Evolutionary conservation across 2,329 filamentous ascomycete species (phyloP).

Genomic region (Colletotrichum paranaense): DNA sequence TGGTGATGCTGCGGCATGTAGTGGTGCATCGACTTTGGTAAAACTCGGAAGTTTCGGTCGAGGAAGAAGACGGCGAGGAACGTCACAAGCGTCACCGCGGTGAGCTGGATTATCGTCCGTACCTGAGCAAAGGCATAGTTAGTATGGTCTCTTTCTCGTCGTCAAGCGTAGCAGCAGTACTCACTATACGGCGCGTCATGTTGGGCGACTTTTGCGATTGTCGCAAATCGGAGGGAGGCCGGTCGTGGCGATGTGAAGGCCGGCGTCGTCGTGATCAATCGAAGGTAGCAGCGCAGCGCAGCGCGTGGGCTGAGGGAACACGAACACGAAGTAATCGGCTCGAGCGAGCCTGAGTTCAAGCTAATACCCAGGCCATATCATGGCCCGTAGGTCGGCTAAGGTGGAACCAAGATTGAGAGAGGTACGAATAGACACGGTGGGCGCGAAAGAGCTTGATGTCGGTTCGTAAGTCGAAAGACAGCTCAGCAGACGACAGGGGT

Average conservation of each 20-base stretch:
- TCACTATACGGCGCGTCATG: conserved; percentile 40
- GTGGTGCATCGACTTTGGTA: conserved; percentile 86
- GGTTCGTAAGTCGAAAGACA: conserved; percentile 15
- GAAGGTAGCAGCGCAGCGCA: not conserved
- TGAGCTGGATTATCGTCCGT: conserved; percentile 81
- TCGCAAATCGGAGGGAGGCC: conserved; percentile 5
- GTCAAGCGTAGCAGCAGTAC: not conserved
- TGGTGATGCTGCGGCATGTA: conserved; percentile 88
- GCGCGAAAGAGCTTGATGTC: conserved; percentile 23
- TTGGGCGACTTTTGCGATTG: conserved; percentile 25
- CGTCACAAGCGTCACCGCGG: conserved; percentile 72
- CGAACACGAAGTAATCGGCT: conserved; percentile 33
- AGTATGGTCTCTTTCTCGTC: not conserved
- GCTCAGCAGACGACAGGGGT: conserved; percentile 20
- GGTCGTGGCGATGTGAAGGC: not conserved
- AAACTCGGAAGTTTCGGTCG: conserved; percentile 88
- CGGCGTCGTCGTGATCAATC: not conserved
- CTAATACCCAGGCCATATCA: conserved; percentile 34
- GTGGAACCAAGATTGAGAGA: not conserved
- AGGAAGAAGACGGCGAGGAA: conserved; percentile 82
- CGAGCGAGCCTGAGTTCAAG: conserved; percentile 29
- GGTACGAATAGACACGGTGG: not conserved
- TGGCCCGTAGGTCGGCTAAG: conserved; percentile 14
- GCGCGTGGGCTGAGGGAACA: not conserved
- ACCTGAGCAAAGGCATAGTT: conserved; percentile 51